phyloP scores from a whole-genome alignment of 2,329 filamentous ascomycete genomes.

The Penicillium sp. region DNA sequence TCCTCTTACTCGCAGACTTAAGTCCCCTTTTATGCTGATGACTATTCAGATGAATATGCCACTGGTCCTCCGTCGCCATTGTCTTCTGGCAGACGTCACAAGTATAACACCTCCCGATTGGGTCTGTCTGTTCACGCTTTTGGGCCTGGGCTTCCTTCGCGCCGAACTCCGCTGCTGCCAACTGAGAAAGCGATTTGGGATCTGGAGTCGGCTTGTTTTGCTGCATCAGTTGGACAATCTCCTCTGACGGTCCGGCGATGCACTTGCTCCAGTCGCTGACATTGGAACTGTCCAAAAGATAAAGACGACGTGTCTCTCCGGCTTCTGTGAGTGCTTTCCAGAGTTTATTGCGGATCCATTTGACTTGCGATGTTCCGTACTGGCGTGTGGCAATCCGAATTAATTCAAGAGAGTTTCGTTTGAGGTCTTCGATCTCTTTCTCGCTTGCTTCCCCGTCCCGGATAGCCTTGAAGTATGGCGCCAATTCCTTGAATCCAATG shows the following conservation, averaged over 20 bases:
- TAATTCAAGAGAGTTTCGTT: slow-evolving; percentile 61
- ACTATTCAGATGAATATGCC: slow-evolving; percentile 56
- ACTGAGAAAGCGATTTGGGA: slow-evolving; percentile 56
- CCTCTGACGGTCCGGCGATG: slow-evolving; percentile 65
- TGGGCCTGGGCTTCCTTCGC: slow-evolving; percentile 53
- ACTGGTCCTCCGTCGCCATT: slow-evolving; percentile 56
- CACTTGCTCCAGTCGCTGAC: slow-evolving; percentile 57
- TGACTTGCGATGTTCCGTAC: slow-evolving; percentile 79
- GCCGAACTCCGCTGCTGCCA: slow-evolving; percentile 56
- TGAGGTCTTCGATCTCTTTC: slow-evolving; percentile 54
- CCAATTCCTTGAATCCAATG: slow-evolving; percentile 92
- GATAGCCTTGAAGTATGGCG: slow-evolving; percentile 61
- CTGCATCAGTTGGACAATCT: slow-evolving; percentile 64
- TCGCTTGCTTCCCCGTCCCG: slow-evolving; percentile 22
- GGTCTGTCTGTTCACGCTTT: slow-evolving; percentile 38
- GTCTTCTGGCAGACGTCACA: slow-evolving; percentile 69
- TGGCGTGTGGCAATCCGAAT: slow-evolving; percentile 81
- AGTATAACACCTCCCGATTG: slow-evolving; percentile 48
- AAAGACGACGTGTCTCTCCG: slow-evolving; percentile 58
- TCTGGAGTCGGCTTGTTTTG: slow-evolving; percentile 52
- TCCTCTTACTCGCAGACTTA: slow-evolving; percentile 37
- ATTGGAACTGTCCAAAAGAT: slow-evolving; percentile 77
- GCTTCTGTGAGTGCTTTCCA: slow-evolving; percentile 63
- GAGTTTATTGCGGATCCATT: slow-evolving; percentile 84
- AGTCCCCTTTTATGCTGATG: slow-evolving; percentile 58